phyloP scores from a whole-genome alignment of 1,139 yeast species.

The Candida glucosophila region DNA sequence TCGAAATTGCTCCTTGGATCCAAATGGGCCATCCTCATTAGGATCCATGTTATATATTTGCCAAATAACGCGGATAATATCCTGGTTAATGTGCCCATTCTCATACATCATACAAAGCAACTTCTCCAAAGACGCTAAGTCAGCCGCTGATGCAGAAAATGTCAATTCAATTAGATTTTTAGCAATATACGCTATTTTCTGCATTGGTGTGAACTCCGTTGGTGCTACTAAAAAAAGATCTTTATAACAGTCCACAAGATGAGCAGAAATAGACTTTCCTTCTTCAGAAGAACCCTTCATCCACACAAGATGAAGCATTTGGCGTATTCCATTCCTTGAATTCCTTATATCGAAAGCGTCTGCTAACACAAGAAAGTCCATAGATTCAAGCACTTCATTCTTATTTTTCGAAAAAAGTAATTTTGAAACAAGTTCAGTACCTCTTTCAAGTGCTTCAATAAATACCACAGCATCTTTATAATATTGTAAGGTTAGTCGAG shows the following conservation, averaged over 20 bases:
- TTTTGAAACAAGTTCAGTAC: slow-evolving; percentile 49
- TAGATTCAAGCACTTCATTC: slow-evolving; percentile 82
- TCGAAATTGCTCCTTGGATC: slow-evolving; percentile 47
- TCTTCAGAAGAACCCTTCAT: slow-evolving; percentile 90
- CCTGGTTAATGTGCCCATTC: slow-evolving; percentile 47
- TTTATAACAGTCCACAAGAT: slow-evolving; percentile 71
- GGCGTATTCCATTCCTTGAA: slow-evolving; percentile 63
- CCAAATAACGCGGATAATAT: slow-evolving; percentile 72
- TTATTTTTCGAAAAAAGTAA: slow-evolving; percentile 77
- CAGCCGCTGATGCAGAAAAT: slow-evolving; percentile 72
- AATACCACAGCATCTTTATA: slow-evolving; percentile 74
- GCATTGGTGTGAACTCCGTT: slow-evolving; percentile 41
- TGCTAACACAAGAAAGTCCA: slow-evolving; percentile 85
- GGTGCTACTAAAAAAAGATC: slow-evolving; percentile 76
- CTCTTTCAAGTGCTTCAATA: slow-evolving; percentile 59
- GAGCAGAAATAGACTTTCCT: slow-evolving; percentile 75
- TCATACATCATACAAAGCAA: slow-evolving; percentile 68
- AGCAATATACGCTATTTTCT: slow-evolving; percentile 65
- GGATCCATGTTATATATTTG: slow-evolving; percentile 46
- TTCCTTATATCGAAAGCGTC: slow-evolving; percentile 83
- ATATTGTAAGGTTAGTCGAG: slow-evolving; percentile 50
- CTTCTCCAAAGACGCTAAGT: slow-evolving; percentile 83
- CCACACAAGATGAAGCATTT: slow-evolving; percentile 94
- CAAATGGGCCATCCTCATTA: slow-evolving; percentile 15
- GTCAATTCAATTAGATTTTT: slow-evolving; percentile 75